phyloP scores from a whole-genome alignment of 192 early-diverging fungal genomes.

The Mortierella alpina region DNA sequence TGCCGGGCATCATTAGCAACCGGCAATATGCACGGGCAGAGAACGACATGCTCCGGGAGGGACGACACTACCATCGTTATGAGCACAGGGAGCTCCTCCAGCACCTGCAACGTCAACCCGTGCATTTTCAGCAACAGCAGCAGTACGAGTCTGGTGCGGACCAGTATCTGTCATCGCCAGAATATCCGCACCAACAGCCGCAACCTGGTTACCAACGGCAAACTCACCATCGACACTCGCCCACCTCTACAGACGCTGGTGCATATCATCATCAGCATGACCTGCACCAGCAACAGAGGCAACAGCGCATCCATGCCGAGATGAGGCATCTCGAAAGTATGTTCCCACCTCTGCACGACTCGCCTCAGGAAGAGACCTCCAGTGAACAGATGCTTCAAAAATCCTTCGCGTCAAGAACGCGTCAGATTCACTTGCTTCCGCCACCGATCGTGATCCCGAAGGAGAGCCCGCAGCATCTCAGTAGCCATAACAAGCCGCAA shows the following conservation, averaged over 20 bases:
- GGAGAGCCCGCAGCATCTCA: conserved; percentile 2
- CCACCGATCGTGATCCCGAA: conserved; percentile 27
- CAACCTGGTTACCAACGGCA: conserved; percentile 3
- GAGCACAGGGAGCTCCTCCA: conserved; percentile 17
- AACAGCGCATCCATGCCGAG: conserved; percentile 10
- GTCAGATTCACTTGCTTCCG: conserved; percentile 14
- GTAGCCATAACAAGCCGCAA: neutral
- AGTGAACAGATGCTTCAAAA: conserved; percentile 7
- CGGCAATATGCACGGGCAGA: neutral
- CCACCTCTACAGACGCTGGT: conserved; percentile 2
- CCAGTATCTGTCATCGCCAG: neutral
- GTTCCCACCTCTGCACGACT: conserved; percentile 33
- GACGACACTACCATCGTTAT: neutral
- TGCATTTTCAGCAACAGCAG: conserved; percentile 8
- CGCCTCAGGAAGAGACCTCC: conserved; percentile 12
- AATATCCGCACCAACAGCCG: conserved; percentile 4
- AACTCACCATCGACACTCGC: neutral
- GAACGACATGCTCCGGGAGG: neutral
- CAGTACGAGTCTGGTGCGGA: conserved; percentile 9
- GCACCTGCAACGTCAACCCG: conserved; percentile 1
- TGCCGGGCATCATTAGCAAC: conserved; percentile 7
- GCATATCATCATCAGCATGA: conserved; percentile 19
- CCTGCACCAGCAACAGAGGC: conserved; percentile 4
- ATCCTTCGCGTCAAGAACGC: conserved; percentile 3
- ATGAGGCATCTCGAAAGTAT: conserved; percentile 26